Conservation (phyloP, 2,329 filamentous ascomycete genomes). For the Colletotrichum sublineola region DNA sequence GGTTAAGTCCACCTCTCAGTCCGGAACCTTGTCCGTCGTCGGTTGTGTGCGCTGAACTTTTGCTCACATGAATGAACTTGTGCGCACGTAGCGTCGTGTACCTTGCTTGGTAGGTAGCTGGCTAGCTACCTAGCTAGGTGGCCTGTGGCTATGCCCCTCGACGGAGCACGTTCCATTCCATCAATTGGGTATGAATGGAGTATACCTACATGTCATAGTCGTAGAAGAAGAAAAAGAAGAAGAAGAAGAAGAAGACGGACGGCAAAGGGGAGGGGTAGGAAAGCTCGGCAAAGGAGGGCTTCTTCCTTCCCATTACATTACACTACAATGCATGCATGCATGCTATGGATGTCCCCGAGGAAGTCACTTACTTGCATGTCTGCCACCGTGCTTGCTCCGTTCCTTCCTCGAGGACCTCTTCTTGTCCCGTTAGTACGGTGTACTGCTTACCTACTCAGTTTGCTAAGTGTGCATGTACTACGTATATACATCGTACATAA, state of each 20-base stretch:
- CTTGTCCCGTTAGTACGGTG: too few species aligned
- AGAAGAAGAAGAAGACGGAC: neutral
- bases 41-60: conserved; percentile 4
- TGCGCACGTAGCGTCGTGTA: neutral
- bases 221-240: neutral
- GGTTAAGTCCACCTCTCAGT: conserved; percentile 8
- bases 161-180: neutral
- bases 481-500: neutral
- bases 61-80: neutral
- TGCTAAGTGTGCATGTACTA: neutral
- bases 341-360: neutral
- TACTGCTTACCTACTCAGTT: neutral
- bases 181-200: conserved; percentile 3
- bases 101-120: neutral
- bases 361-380: neutral
- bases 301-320: neutral
- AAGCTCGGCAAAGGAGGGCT: too few species aligned
- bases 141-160: neutral
- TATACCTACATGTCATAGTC: too few species aligned
- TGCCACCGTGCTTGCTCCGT: neutral
- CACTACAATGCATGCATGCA: neutral
- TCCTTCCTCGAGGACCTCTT: neutral
- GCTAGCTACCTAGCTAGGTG: neutral
- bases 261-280: neutral
- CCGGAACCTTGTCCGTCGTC: neutral